Base-by-base conservation (phyloP, 1,139 yeast species). In the Hyphopichia buzzinii region DNA sequence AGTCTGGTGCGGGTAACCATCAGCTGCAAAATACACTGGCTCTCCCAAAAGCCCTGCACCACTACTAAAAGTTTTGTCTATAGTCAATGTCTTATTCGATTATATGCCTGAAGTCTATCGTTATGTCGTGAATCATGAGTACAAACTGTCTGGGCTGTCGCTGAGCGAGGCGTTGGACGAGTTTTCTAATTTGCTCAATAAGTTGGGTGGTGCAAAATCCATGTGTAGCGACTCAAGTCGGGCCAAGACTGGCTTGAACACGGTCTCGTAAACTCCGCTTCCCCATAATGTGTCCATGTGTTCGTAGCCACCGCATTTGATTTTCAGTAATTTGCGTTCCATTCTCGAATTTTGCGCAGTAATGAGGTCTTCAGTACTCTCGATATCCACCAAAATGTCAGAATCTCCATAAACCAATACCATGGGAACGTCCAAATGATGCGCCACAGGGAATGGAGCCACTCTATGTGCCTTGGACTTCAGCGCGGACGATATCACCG, bases 361-460 rank as follows among this genome's bases (percentile, higher is more conserved):
- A 12, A 62, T 52, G 24, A 61, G 38, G 16, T 45, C 39, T 37
- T 47, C 44, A 8, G 64, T 74, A 14, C 49, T 46, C 1, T 63
- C 62, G 8, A 59, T 72, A 37, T 68, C 70, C 47, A 79, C 60
- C 47, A 68, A 46, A 46, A 72, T 47, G 54, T 64, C 64, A 50
- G 62, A 34, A 67, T 72, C 58, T 42, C 75, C 64, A 43, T 64
- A 70, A 23, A 67, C 59, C 34, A 70, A 49, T 10, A 67, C 37
- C 62, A 69, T 66, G 0, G 72, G 72, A n/a, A 70, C 57, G 33
- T 67, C 55, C 14, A 72, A 59, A 27, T 72, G 74, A 40, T 67
- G 39, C 65, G 73, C 44, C 62, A 69, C 26, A 3, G 77, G 77
- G 40, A 71, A 79, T 3, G 83, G 80, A 1, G 87, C 81, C 4